Base-by-base conservation (phyloP, 2,329 filamentous ascomycete species). In the Helicocarpus griseus region DNA sequence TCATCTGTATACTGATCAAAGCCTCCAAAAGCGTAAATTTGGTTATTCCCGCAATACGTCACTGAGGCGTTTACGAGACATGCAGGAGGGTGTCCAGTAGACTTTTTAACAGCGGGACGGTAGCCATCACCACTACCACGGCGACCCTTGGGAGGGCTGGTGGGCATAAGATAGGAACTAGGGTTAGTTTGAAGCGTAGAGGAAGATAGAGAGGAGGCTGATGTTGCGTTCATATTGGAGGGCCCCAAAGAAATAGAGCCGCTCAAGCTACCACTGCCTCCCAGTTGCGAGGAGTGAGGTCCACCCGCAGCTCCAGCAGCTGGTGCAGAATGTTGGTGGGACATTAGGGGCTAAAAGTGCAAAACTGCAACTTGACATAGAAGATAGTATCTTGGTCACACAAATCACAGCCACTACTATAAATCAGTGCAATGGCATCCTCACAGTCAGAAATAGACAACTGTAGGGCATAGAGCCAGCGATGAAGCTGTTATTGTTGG, bases 1-100 rank as follows among this genome's bases (percentile, higher is more conserved):
- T 98, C 93, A 67, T 98, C 93, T 0, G 93, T 98, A 66, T 95
- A 97, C 69, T 97, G 91, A 65, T 98, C 93, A 64, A 98, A 98
- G 17, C 93, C 93, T 40, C 93, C 93, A 74, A 98, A 98, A 9
- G 91, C 93, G 70, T 94, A 97, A 61, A 98, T 97, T 69, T 93
- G 84, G 67, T 97, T 93, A 71, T 95, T 93, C 54, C 90, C 90
- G 63, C 93, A 95, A 68, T 95, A 96, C n/a, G 93, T 98, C 54
- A 97, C 91, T 0, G 93, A 97, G 49, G 93, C 93, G 75, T 98
- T 98, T 59, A 98, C 91, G 47, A 98, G 78, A 65, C 91, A 97
- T 33, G 93, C 90, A 35, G 93, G 93, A 58, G 90, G 82, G 70
- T 88, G 83, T 44, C 86, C 86, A 46, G 86, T 75, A 11, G 86